These are phyloP conservation scores for Chalara sp. DNA, from an alignment of 2,329 filamentous ascomycete species.

Conservation along the genomic window DNA sequence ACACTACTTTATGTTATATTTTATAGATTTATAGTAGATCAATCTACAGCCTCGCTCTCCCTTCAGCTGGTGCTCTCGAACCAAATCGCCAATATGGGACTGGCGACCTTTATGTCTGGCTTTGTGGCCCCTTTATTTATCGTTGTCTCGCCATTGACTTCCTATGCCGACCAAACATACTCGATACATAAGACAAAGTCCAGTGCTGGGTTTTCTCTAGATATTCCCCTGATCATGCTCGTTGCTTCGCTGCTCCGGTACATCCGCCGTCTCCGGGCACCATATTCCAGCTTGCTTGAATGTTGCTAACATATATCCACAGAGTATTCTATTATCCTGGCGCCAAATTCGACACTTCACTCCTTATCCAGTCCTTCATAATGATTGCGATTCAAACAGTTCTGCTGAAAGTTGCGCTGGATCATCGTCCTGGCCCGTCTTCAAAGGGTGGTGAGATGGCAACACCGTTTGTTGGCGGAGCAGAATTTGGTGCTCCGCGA, in stretches of 20 bases:
- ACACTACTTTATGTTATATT: not conserved
- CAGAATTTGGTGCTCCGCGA: conserved; percentile 36
- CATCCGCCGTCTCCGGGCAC: conserved; percentile 8
- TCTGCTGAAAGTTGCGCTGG: conserved; percentile 61
- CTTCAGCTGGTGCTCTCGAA: not conserved
- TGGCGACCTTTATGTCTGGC: conserved; percentile 37
- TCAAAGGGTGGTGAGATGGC: conserved; percentile 54
- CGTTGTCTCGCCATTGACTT: conserved; percentile 55
- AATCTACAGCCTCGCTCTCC: not conserved
- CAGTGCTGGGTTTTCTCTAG: conserved; percentile 62
- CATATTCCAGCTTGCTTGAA: not conserved
- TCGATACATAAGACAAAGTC: conserved; percentile 59
- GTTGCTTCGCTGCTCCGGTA: conserved; percentile 60
- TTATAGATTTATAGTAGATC: not conserved
- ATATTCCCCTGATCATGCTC: conserved; percentile 68
- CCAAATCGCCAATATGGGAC: conserved; percentile 20
- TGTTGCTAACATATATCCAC: conserved; percentile 3
- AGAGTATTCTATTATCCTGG: conserved; percentile 68
- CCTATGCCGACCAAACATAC: conserved; percentile 58
- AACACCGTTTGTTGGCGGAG: conserved; percentile 50
- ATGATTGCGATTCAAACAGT: conserved; percentile 59
- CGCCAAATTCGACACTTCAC: conserved; percentile 54
- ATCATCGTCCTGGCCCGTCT: conserved; percentile 54
- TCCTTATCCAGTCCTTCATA: conserved; percentile 58
- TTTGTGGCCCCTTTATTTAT: conserved; percentile 57